These are phyloP conservation scores for Exserohilum turcica DNA, from an alignment of 2,329 filamentous ascomycete genomes.

Conservation along the genomic window DNA sequence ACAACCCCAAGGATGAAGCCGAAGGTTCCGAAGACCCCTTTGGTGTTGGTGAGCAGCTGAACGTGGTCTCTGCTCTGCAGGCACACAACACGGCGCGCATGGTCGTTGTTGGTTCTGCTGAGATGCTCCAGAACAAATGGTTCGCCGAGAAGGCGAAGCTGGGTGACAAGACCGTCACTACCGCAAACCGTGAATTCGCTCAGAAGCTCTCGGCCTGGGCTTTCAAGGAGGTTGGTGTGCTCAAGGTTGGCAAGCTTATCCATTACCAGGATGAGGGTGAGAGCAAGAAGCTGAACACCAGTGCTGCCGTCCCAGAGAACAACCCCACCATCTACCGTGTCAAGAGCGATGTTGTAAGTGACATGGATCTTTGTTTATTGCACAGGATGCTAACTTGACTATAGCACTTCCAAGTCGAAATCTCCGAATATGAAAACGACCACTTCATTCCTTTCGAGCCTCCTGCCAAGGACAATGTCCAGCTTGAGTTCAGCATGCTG, in stretches of 20 bases:
- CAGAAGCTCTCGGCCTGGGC: constrained; percentile 89
- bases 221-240: constrained; percentile 89
- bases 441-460: constrained; percentile 75
- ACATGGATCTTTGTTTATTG: background rate
- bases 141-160: constrained; percentile 75
- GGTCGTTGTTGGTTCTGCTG: constrained; percentile 80
- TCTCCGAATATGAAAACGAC: constrained; percentile 82
- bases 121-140: constrained; percentile 88
- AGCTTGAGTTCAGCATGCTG: constrained; percentile 98
- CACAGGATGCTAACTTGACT: background rate
- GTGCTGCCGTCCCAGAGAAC: constrained; percentile 51
- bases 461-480: constrained; percentile 72
- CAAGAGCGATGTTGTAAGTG: constrained; percentile 93
- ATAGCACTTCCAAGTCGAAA: constrained; percentile 82
- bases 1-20: constrained; percentile 86
- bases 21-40: constrained; percentile 79
- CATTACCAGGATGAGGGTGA: constrained; percentile 69
- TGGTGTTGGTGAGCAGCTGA: constrained; percentile 80
- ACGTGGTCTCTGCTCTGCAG: constrained; percentile 84
- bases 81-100: constrained; percentile 92
- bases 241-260: constrained; percentile 81
- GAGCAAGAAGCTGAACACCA: constrained; percentile 51
- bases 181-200: constrained; percentile 83
- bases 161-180: constrained; percentile 62
- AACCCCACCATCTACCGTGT: constrained; percentile 93